Evolutionary conservation across 2,329 filamentous ascomycete genomes (phyloP).

Genomic region (Fusarium tricinctum): DNA sequence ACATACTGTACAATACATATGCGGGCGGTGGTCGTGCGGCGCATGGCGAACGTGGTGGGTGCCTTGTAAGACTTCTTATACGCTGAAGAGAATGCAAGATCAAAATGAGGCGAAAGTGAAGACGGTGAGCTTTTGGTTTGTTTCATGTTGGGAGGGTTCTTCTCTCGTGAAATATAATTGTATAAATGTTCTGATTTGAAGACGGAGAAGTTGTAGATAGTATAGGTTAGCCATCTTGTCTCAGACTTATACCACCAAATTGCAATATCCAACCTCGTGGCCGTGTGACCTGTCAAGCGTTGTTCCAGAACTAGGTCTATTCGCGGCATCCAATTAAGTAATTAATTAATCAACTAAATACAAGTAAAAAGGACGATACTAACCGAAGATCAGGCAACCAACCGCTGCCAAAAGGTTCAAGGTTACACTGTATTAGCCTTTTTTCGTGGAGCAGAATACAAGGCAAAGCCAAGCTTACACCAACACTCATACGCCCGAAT

Average conservation of each 20-base stretch:
- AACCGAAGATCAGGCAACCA: conserved; percentile 24
- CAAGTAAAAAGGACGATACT: conserved; percentile 5
- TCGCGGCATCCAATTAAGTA: neutral
- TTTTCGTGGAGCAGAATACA: neutral
- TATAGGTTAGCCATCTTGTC: neutral
- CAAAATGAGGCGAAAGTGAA: conserved; percentile 36
- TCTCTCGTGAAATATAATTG: neutral
- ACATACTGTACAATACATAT: conserved; percentile 8
- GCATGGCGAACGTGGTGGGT: conserved; percentile 17
- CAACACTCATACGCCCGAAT: neutral
- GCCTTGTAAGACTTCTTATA: conserved; percentile 17
- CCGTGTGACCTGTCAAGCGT: conserved; percentile 26
- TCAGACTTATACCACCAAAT: neutral
- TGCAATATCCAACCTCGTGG: conserved; percentile 25
- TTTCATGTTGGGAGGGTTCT: conserved; percentile 6
- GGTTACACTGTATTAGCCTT: conserved; percentile 12
- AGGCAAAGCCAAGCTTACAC: conserved; percentile 4
- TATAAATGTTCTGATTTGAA: too few relatives aligned
- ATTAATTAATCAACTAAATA: neutral
- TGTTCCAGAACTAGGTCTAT: conserved; percentile 7
- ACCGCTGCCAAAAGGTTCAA: conserved; percentile 12
- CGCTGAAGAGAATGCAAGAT: conserved; percentile 14
- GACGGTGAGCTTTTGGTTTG: conserved; percentile 1
- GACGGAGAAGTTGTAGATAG: neutral
- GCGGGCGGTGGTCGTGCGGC: conserved; percentile 21